Base-by-base conservation (phyloP, 306 rosid species). In the Quercus suber region DNA sequence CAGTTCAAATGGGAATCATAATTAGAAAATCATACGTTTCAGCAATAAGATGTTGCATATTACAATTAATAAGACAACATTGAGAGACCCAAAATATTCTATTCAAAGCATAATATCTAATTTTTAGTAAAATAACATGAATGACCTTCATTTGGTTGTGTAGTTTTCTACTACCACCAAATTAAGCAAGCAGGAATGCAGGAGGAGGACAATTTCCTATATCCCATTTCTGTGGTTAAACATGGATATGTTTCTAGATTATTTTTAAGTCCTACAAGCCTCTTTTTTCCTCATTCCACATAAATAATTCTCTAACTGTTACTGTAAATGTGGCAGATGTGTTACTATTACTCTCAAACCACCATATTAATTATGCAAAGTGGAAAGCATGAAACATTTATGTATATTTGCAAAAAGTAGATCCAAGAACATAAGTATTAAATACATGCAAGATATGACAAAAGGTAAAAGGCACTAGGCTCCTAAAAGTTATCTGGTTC, bases 1-100 rank as follows among this genome's bases (percentile, higher is more conserved):
- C 51, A 81, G 71, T 77, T 52, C 76, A 61, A 69, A 82, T 69
- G 43, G 79, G 19, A 72, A 33, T 56, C 3, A n/a, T 20, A 25
- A 73, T 73, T 10, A 25, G 19, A 19, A 14, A 63, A 33, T 45
- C 35, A 80, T 28, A 31, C 52, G 55, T n/a, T 10, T 17, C 57
- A 64, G 23, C 25, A 55, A 73, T 21, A 67, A 72, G 11, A 57
- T 20, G 72, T 63, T 21, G 70, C 75, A 71, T 69, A n/a, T 52
- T 3, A 45, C 8, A 73, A 0, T 45, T 45, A 45, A 8, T 8
- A 43, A 0, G 53, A 49, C 17, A 49, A 49, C 53, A 49, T 0
- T 49, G 53, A 1, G 35, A 27, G 31, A 23, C 3, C 27, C 45
- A 23, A 7, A 63, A 28, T 2, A 63, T 13, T 4, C 5, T 27